phyloP scores from a whole-genome alignment of 108 stramenopile species.

The Pseudonitzschia delicatissima region DNA sequence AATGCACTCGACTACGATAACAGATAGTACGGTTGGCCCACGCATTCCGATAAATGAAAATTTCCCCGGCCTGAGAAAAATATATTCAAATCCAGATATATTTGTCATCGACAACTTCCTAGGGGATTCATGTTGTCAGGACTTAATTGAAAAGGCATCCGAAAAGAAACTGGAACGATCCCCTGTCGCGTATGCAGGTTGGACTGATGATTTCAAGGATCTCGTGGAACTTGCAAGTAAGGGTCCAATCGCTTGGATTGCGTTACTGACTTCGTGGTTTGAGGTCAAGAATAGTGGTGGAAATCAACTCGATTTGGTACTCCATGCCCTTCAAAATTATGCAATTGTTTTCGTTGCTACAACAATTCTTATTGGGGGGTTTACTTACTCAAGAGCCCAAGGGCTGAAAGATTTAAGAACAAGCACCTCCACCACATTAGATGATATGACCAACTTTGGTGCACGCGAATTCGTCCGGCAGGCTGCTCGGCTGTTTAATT shows the following conservation, averaged over 20 bases:
- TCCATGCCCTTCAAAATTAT: conserved; percentile 65
- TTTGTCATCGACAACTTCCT: conserved; percentile 66
- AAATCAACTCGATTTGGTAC: conserved; percentile 41
- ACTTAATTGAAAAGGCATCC: conserved; percentile 45
- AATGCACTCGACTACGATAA: not conserved
- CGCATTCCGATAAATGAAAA: conserved; percentile 53
- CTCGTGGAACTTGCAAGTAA: conserved; percentile 61
- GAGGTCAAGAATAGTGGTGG: conserved; percentile 38
- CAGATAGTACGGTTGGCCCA: conserved; percentile 21
- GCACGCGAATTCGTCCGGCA: conserved; percentile 51
- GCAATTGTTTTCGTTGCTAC: conserved; percentile 44
- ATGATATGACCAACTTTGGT: conserved; percentile 50
- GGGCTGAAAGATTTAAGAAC: conserved; percentile 58
- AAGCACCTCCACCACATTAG: conserved; percentile 68
- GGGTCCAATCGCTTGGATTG: conserved; percentile 73
- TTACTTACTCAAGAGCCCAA: conserved; percentile 50
- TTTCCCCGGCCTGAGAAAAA: conserved; percentile 47
- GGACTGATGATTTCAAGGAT: conserved; percentile 73
- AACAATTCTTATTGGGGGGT: conserved; percentile 37
- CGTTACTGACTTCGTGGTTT: conserved; percentile 55
- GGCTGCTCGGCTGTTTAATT: conserved; percentile 47
- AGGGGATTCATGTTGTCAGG: conserved; percentile 42
- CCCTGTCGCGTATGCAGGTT: conserved; percentile 79
- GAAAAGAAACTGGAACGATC: conserved; percentile 52
- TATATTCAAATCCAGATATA: conserved; percentile 72